Percentiles rank a stretch among this genome's conserved stretches.
These are phyloP conservation scores for Balansia obtecta DNA, from an alignment of 2,329 filamentous ascomycete species.

Conservation along the genomic window DNA sequence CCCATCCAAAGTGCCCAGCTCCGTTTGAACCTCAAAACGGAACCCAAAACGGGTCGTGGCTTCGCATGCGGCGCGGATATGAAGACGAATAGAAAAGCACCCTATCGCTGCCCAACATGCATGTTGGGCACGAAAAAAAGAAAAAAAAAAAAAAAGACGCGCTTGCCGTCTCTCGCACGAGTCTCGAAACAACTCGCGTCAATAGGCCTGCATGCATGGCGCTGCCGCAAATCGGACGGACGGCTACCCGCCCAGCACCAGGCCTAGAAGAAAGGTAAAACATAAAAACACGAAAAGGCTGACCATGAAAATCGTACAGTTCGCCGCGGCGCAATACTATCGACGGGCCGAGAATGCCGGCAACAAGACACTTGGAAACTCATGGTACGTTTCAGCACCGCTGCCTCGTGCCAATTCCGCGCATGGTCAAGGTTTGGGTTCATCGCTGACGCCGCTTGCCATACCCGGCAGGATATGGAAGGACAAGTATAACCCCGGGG, in stretches of 20 bases:
- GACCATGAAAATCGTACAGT: conserved; percentile 37
- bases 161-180: not conserved
- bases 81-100: not conserved
- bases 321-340: conserved; percentile 77
- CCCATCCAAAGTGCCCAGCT: too few species aligned
- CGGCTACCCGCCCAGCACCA: not conserved
- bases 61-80: not conserved
- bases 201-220: not conserved
- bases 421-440: not conserved
- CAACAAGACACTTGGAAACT: conserved; percentile 83
- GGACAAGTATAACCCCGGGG: conserved; percentile 66
- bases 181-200: not conserved
- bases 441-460: conserved; percentile 2
- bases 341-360: conserved; percentile 81
- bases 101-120: not conserved
- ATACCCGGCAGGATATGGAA: conserved; percentile 78
- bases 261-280: not conserved
- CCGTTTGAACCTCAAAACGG: not conserved
- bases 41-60: not conserved
- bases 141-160: too few species aligned
- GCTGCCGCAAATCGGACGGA: conserved; percentile 1
- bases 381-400: conserved; percentile 57
- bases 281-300: conserved; percentile 33
- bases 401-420: conserved; percentile 3
- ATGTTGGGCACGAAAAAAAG: not conserved